Base-by-base conservation (phyloP, 352 stramenopile species). In the Globisporangium recalcitrans region DNA sequence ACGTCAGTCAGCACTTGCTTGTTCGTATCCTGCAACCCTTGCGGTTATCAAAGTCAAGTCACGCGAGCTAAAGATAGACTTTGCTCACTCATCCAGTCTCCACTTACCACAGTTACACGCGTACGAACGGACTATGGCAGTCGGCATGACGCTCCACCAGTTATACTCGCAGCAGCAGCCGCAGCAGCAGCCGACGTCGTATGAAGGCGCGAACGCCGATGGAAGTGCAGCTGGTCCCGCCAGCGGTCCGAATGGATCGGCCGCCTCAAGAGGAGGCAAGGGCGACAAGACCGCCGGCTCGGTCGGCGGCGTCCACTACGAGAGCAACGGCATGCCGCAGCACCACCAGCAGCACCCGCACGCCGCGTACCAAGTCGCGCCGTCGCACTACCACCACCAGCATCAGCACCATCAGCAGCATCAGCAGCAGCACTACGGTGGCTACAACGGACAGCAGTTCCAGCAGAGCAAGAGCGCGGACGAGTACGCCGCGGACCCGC, bases 111-210 rank as follows among this genome's bases (percentile, higher is more conserved):
- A 51, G 44, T 51, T 51, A 26, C 22, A 48, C 46, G 16, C 13
- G 9, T 32, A 53, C 38, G 22, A 11, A 53, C 14, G 10, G 19
- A 68, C 46, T 48, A 86, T 86, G 77, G 75, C 77, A 34, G 73
- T 77, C 46, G 78, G 82, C 32, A 91, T 89, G 81, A 89, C 81
- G 22, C 73, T 91, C 40, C 82, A 88, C 56, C 81, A 91, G 58
- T 73, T 89, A 58, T 89, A 91, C 66, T 72, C 78, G 13, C 58
- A 64, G 34, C 58, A 64, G 34, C 47, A 58, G 16, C 58, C 38
- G 47, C 19, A 27, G 54, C 42, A 13, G 5, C 47, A 49, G 3
- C 75, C 72, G 40, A 59, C 73, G 36, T 42, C 36, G 24, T 69
- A 75, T 55, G 68, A 69, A 36, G 64, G 65, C 38, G 60, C 55